phyloP scores from a whole-genome alignment of 108 stramenopile species.

The Chaetoceros muelleri region DNA sequence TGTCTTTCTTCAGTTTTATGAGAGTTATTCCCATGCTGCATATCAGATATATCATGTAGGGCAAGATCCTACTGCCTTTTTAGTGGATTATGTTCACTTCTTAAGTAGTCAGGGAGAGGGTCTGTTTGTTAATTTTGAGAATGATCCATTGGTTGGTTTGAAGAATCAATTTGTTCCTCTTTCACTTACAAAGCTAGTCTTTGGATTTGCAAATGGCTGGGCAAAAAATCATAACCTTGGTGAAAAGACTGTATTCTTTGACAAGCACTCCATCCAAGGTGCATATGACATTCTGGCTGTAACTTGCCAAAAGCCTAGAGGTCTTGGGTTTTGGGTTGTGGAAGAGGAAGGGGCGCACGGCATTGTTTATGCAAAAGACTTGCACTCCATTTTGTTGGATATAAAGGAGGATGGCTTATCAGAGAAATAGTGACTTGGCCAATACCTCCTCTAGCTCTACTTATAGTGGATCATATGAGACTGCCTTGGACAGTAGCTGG shows the following conservation, averaged over 20 bases:
- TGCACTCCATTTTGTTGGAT: constrained; percentile 7
- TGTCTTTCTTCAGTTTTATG: constrained; percentile 75
- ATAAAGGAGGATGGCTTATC: too few species aligned
- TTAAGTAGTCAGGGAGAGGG: constrained; percentile 3
- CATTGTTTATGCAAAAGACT: constrained; percentile 12
- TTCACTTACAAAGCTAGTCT: constrained; percentile 43
- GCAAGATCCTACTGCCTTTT: constrained; percentile 19
- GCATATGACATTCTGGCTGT: constrained; percentile 22
- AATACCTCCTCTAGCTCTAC: too few species aligned
- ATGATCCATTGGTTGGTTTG: constrained; percentile 20
- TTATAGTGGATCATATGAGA: too few species aligned
- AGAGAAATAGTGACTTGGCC: too few species aligned
- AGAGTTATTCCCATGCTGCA: constrained; percentile 59
- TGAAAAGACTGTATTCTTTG: constrained; percentile 22
- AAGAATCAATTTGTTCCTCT: constrained; percentile 9
- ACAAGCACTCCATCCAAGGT: constrained; percentile 10
- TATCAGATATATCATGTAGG: constrained; percentile 22
- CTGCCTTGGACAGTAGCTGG: too few species aligned
- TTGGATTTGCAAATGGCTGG: constrained; percentile 66
- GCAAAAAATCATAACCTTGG: constrained; percentile 23
- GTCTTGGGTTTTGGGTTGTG: constrained; percentile 68
- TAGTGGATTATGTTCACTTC: constrained; percentile 14
- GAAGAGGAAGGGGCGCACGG: constrained; percentile 48
- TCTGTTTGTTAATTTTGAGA: constrained; percentile 19
- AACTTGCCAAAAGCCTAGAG: constrained; percentile 22